These are phyloP conservation scores for Halocafeteria seosinensis DNA, from an alignment of 108 stramenopile species.

Conservation along the genomic window DNA sequence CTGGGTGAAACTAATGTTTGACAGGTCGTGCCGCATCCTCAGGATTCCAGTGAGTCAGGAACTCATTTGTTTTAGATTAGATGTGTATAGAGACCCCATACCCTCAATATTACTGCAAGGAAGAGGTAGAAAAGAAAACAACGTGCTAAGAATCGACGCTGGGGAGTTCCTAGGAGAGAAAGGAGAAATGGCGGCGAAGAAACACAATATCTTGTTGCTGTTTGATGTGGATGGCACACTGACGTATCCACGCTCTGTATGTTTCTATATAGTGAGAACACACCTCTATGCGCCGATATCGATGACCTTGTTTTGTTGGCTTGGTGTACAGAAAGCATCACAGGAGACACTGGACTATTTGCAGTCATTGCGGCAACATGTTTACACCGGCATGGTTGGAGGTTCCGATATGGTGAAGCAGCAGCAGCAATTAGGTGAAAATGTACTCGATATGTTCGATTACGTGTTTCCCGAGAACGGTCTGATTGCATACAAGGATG, in stretches of 20 bases:
- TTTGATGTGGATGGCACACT: slow-evolving; percentile 99
- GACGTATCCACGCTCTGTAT: slow-evolving; percentile 69
- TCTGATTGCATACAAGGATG: slow-evolving; percentile 77
- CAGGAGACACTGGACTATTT: slow-evolving; percentile 71
- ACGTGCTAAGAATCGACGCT: neutral
- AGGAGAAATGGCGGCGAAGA: neutral
- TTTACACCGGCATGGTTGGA: slow-evolving; percentile 94
- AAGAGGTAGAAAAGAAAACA: neutral
- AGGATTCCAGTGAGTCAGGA: no score
- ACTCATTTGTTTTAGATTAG: no score
- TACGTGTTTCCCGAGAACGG: slow-evolving; percentile 99
- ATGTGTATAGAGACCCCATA: no score
- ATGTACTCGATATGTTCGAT: slow-evolving; percentile 51
- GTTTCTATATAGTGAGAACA: neutral
- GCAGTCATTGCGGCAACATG: slow-evolving; percentile 58
- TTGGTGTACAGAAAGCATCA: slow-evolving; percentile 39
- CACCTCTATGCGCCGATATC: neutral
- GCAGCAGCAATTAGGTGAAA: slow-evolving; percentile 84
- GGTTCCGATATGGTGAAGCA: slow-evolving; percentile 94
- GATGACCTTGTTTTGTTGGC: neutral
- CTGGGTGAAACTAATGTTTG: neutral
- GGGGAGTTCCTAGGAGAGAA: no score
- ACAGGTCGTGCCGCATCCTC: neutral
- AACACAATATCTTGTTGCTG: slow-evolving; percentile 50
- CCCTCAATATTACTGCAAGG: no score